Percentiles rank a stretch among this genome's conserved stretches.
phyloP scores from a whole-genome alignment of 202 grass and related monocot species.

The Dendrocalamus latiflorus region DNA sequence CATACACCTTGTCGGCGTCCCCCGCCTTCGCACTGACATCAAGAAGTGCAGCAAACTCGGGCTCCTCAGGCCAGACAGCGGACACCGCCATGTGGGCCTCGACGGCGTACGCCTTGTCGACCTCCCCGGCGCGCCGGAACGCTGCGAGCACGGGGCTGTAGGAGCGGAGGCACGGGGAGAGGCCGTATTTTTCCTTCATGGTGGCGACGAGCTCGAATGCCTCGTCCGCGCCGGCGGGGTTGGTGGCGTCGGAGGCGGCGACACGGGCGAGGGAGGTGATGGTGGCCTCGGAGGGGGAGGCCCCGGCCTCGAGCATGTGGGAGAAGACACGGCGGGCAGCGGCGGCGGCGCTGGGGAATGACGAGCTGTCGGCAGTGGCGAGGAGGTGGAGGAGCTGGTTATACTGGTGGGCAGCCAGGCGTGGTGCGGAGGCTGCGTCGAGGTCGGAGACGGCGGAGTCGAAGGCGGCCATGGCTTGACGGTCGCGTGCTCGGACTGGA shows the following conservation, averaged over 20 bases:
- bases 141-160: conserved; percentile 66
- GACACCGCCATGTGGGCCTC: conserved; percentile 63
- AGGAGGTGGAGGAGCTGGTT: conserved; percentile 84
- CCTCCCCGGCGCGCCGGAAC: conserved; percentile 47
- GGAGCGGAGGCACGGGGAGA: conserved; percentile 61
- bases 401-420: conserved; percentile 67
- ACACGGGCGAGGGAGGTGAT: conserved; percentile 77
- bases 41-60: conserved; percentile 48
- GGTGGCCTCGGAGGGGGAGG: too few relatives aligned
- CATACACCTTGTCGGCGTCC: conserved; percentile 57
- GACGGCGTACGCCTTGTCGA: conserved; percentile 56
- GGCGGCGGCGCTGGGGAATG: conserved; percentile 7
- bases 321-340: conserved; percentile 63
- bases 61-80: conserved; percentile 60
- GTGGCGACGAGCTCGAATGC: conserved; percentile 58
- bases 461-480: conserved; percentile 71
- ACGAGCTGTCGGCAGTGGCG: conserved; percentile 31
- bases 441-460: conserved; percentile 31
- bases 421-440: neutral
- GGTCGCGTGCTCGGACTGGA: too few relatives aligned
- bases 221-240: conserved; percentile 32
- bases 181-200: conserved; percentile 61
- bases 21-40: conserved; percentile 46
- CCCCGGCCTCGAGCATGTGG: conserved; percentile 67
- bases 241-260: conserved; percentile 26